Base-by-base conservation (phyloP, 129 eudicot genomes). In the Cynara cardunculus region DNA sequence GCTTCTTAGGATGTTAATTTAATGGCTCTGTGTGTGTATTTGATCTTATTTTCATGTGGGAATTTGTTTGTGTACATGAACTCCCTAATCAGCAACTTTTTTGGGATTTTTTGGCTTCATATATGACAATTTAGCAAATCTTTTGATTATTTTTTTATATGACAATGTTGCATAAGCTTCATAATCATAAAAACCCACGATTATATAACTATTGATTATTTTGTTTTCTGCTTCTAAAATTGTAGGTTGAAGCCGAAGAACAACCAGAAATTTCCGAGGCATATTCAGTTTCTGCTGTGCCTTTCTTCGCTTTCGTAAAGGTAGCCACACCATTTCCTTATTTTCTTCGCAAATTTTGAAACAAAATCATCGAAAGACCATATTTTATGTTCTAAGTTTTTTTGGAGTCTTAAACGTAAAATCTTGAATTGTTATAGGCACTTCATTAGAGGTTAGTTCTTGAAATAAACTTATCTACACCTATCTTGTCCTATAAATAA, bases 201-300 rank as follows among this genome's bases (percentile, higher is more conserved):
- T 80, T 1, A 7, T 25, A 44, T 65, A 11, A 28, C 39, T 39
- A 14, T 28, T 75, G 62, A 56, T 56, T 35, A 6, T 71, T 1
- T 75, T 16, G 25, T 35, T 53, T 26, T 46, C 10, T 14, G 39
- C 14, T 62, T 19, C 5, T 28, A 21, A 71, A 64, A 25, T 77
- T 71, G 25, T 66, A 92, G 99, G 98, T 91, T 76, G 99, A 96
- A 88, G 99, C 99, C 80, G 99, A 92, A 84, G 98, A 96, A 84
- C 98, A 92, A 78, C 98, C 99, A n/a, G 99, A 96, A 73, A 91
- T 96, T 25, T 96, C 99, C 26, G 99, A 92, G 86, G 93, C 93
- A 53, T 87, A 88, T 84, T 90, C 98, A 28, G 99, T 96, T 81
- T 91, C 99, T 56, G 98, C 98, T 72, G 98, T 96, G 73, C 99